phyloP scores from a whole-genome alignment of 495 filamentous ascomycete genomes.

The Xylaria nigripes region DNA sequence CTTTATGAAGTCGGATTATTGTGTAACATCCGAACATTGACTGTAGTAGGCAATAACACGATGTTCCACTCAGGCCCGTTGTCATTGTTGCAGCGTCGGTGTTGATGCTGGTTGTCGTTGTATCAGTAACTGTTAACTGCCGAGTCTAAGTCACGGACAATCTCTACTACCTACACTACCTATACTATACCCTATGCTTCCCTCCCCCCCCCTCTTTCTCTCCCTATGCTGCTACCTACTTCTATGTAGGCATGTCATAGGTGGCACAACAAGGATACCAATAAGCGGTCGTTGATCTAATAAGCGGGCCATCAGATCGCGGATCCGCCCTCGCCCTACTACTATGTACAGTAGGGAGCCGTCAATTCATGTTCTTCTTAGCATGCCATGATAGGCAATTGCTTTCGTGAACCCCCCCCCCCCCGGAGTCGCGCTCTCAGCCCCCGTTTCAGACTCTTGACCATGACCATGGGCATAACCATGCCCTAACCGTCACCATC shows the following conservation, averaged over 20 bases:
- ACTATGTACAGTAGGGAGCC: neutral
- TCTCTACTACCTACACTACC: too few relatives aligned
- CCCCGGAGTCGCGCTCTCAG: constrained; percentile 2
- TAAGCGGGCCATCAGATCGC: constrained; percentile 13
- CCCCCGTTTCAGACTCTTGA: constrained; percentile 8
- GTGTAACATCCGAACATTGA: neutral
- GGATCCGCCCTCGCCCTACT: neutral
- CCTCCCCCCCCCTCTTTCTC: too few relatives aligned
- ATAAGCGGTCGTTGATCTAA: constrained; percentile 4
- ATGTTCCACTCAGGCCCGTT: too few relatives aligned
- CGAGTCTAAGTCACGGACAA: too few relatives aligned
- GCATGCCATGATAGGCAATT: constrained; percentile 10
- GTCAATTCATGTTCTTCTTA: neutral
- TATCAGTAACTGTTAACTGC: too few relatives aligned
- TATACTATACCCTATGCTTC: too few relatives aligned
- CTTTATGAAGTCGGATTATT: too few relatives aligned
- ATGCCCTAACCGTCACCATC: neutral
- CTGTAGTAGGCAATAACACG: too few relatives aligned
- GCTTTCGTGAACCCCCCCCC: neutral
- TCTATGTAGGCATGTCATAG: constrained; percentile 5
- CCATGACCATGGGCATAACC: neutral
- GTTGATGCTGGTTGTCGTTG: neutral
- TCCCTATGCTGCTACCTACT: neutral
- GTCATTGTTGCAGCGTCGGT: too few relatives aligned
- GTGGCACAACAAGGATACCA: neutral